phyloP scores from a whole-genome alignment of 768 basidiomycete genomes.

The Tephrocybe sp. region DNA sequence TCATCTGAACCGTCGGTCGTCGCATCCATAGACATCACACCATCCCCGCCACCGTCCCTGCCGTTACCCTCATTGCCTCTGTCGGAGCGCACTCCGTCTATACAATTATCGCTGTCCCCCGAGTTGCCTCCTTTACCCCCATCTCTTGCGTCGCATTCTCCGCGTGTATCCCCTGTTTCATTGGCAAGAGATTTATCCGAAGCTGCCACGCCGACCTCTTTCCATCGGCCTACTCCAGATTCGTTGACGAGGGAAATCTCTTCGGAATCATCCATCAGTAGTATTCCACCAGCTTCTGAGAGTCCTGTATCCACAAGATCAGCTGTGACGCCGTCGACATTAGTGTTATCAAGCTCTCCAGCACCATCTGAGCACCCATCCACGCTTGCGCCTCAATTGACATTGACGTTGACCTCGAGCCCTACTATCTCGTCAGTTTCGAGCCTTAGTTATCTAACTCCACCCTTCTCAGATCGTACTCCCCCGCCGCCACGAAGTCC shows the following conservation, averaged over 20 bases:
- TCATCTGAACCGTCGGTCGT: conserved; percentile 24
- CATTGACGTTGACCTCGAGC: conserved; percentile 18
- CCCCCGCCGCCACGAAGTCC: conserved; percentile 38
- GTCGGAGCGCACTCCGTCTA: conserved; percentile 3
- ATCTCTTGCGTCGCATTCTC: conserved; percentile 17
- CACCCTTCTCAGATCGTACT: conserved; percentile 37
- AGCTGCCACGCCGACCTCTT: conserved; percentile 33
- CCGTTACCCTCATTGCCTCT: conserved; percentile 18
- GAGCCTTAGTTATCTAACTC: conserved; percentile 41
- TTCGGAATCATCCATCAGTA: conserved; percentile 11
- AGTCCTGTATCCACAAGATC: conserved; percentile 17
- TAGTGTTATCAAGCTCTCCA: conserved; percentile 20
- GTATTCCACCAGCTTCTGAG: conserved; percentile 11
- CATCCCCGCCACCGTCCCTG: conserved; percentile 9
- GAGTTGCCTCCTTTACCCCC: conserved; percentile 25
- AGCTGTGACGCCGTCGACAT: conserved; percentile 20
- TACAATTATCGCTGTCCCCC: conserved; percentile 27
- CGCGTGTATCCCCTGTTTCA: conserved; percentile 6
- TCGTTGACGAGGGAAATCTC: conserved; percentile 13
- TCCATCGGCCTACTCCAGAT: conserved; percentile 22
- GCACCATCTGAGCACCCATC: conserved; percentile 22
- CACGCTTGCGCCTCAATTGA: conserved; percentile 14
- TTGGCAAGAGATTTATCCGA: conserved; percentile 22
- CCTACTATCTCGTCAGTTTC: conserved; percentile 26
- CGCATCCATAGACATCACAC: conserved; percentile 18